These are phyloP conservation scores for Panaeolus cyanescens DNA, from an alignment of 768 basidiomycete genomes.

Conservation along the genomic window DNA sequence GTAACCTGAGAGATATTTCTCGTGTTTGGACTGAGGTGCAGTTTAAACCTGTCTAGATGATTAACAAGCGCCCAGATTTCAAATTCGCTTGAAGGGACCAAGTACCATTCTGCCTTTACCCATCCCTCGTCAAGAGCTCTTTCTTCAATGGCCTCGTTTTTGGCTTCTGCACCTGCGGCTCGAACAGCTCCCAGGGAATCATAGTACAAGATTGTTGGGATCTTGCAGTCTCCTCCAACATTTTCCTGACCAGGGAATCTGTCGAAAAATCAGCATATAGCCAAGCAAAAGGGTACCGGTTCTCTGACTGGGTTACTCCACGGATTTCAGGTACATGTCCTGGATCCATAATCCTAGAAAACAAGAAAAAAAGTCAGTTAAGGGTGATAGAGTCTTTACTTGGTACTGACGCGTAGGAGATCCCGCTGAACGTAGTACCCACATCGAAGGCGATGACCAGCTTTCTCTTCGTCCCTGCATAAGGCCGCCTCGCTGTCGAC, in stretches of 20 bases:
- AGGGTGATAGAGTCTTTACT: slow-evolving; percentile 3
- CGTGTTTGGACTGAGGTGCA: slow-evolving; percentile 35
- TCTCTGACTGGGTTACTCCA: slow-evolving; percentile 25
- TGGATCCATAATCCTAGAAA: slow-evolving; percentile 27
- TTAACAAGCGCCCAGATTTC: slow-evolving; percentile 9
- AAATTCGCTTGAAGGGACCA: slow-evolving; percentile 13
- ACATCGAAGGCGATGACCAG: slow-evolving; percentile 38
- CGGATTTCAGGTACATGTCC: slow-evolving; percentile 26
- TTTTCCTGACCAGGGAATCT: slow-evolving; percentile 52
- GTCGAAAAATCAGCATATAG: not conserved
- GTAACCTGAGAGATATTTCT: slow-evolving; percentile 15
- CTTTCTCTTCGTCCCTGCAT: slow-evolving; percentile 32
- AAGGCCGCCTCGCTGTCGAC: slow-evolving; percentile 33
- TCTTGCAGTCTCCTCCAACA: slow-evolving; percentile 47
- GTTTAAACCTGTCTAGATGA: slow-evolving; percentile 41
- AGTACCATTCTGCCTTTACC: slow-evolving; percentile 47
- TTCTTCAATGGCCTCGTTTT: slow-evolving; percentile 37
- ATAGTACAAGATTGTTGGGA: slow-evolving; percentile 51
- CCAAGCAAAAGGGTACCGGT: not conserved
- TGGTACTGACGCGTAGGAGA: slow-evolving; percentile 20
- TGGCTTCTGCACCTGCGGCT: slow-evolving; percentile 48
- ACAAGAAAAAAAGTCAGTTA: not conserved
- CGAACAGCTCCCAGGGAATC: slow-evolving; percentile 36
- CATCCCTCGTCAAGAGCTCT: slow-evolving; percentile 44
- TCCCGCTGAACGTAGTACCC: slow-evolving; percentile 38